Evolutionary conservation across 78 protist genomes (phyloP).

Genomic region (Neovahlkampfia damariscottae): DNA sequence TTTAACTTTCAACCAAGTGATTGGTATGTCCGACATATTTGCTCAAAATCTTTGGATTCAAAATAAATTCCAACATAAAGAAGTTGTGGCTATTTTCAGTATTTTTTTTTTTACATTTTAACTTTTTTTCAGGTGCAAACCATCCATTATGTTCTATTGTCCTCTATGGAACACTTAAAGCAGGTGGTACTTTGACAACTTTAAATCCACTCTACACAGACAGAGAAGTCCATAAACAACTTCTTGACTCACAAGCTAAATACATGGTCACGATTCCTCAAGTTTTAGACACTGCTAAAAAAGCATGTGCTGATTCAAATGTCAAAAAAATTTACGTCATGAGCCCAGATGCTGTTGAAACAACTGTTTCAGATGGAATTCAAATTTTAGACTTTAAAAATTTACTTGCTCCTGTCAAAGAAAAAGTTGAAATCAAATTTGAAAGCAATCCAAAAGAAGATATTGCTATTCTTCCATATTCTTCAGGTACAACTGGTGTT

Average conservation of each 20-base stretch:
- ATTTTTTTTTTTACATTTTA: too few relatives aligned
- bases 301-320: background rate
- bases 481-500: conserved; percentile 72
- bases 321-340: background rate
- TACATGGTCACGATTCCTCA: background rate
- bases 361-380: background rate
- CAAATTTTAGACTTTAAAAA: background rate
- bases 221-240: conserved; percentile 9
- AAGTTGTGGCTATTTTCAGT: too few relatives aligned
- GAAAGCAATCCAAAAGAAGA: background rate
- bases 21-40: too few relatives aligned
- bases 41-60: too few relatives aligned
- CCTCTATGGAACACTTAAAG: background rate
- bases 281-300: background rate
- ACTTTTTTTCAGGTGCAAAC: too few relatives aligned
- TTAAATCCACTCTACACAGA: conserved; percentile 12
- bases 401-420: conserved; percentile 4
- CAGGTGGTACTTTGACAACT: conserved; percentile 11
- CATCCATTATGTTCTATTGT: background rate
- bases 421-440: background rate
- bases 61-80: too few relatives aligned
- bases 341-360: background rate
- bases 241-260: background rate
- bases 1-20: too few relatives aligned
- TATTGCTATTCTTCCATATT: conserved; percentile 22